phyloP scores from a whole-genome alignment of 805 yeast species.

The Cyberlindnera saturnus region DNA sequence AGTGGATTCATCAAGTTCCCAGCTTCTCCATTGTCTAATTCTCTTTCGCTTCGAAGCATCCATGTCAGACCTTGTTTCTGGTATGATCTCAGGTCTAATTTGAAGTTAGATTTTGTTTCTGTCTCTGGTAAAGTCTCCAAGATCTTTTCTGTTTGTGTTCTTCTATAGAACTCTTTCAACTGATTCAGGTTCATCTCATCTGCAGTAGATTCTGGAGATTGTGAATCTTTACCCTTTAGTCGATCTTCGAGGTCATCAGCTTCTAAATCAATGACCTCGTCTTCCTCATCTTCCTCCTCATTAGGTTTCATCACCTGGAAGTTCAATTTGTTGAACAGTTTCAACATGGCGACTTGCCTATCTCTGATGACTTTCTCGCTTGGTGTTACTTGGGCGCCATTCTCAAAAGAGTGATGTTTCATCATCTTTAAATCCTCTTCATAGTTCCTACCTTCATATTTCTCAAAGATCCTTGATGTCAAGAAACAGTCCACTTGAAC shows the following conservation, averaged over 20 bases:
- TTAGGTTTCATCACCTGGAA: slow-evolving; percentile 20
- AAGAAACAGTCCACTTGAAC: slow-evolving; percentile 66
- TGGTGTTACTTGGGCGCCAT: slow-evolving; percentile 38
- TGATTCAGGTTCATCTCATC: slow-evolving; percentile 62
- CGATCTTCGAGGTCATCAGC: slow-evolving; percentile 26
- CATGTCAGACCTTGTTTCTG: slow-evolving; percentile 84
- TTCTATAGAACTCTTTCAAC: slow-evolving; percentile 63
- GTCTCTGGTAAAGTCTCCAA: slow-evolving; percentile 56
- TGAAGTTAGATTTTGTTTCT: slow-evolving; percentile 43
- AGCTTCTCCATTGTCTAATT: slow-evolving; percentile 40
- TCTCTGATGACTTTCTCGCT: slow-evolving; percentile 45
- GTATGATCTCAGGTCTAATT: slow-evolving; percentile 59
- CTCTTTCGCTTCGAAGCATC: slow-evolving; percentile 81
- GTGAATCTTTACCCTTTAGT: slow-evolving; percentile 4
- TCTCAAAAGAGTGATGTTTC: slow-evolving; percentile 9
- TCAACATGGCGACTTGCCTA: slow-evolving; percentile 49
- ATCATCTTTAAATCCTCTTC: slow-evolving; percentile 19
- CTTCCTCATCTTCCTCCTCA: slow-evolving; percentile 12
- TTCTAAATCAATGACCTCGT: slow-evolving; percentile 29
- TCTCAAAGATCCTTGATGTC: slow-evolving; percentile 27
- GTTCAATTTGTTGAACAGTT: slow-evolving; percentile 48
- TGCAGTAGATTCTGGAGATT: slow-evolving; percentile 3
- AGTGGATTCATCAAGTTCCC: slow-evolving; percentile 60
- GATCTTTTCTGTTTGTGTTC: slow-evolving; percentile 60
- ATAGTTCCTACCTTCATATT: slow-evolving; percentile 8